Evolutionary conservation across 331 rosid genomes (phyloP), one percentile per base, ranked within the genome.

Genomic region (Ulmus americana): DNA sequence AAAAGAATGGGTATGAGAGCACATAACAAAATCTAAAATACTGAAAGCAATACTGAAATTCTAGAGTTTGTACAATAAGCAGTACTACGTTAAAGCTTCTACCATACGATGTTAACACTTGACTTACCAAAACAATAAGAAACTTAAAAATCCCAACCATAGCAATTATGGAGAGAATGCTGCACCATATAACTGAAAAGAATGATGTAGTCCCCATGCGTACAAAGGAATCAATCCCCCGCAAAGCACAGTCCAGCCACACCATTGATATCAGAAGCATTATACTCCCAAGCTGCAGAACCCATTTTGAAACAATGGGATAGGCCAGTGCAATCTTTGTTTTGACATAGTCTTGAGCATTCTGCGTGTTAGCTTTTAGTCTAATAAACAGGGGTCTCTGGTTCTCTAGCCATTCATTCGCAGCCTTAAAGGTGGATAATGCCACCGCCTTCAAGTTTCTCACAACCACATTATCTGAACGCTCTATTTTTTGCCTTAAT

Each of bases 141-240:
- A 88, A 86, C 81, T 91, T 91, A 74, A 86, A 64, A 73, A 84
- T 70, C 77, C 99, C 99, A 68, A 80, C 85, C 96, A 85, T 87
- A 43, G 85, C 81, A 74, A 94, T 75, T 58, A 81, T 76, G 0
- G 97, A 94, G 87, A 94, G 81, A 65, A 87, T 50, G 72, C 92
- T 74, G 77, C 85, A 94, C 99, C 99, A 94, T 76, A 94, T 50
- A 74, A 90, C 92, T 47, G 96, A 81, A 80, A 94, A 90, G 83
- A 90, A 87, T 77, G 97, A 81, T 35, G 95, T 69, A 18, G 97
- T 94, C 73, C 97, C 97, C 95, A 94, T 81, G 11, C 84, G 99
- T 53, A 86, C 53, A 78, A 90, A 81, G 72, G 96, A 90, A 85
- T 87, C 92, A 20, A 90, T 43, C 53, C 99, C 99, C 77, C 97